Base-by-base conservation (phyloP, 352 stramenopile genomes). In the Globisporangium viniferum region DNA sequence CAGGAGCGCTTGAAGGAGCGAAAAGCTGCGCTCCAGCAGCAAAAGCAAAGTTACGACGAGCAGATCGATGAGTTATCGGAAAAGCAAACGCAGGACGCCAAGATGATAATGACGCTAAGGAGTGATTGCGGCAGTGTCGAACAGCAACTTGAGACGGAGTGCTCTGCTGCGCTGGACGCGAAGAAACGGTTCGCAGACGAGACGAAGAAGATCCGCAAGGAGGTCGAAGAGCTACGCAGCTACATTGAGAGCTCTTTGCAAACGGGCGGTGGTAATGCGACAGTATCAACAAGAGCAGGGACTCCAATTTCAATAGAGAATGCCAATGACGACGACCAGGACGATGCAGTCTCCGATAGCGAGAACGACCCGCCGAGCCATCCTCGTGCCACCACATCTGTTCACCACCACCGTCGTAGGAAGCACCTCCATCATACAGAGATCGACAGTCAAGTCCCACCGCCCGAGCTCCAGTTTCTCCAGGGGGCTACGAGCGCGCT, bases 1-100 rank as follows among this genome's bases (percentile, higher is more conserved):
- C 67, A 90, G 41, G 67, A 83, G n/a, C 69, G 81, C 22, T 72
- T 84, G 53, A 72, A 80, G n/a, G 74, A 90, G 22, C 71, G 70
- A 4, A 89, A 88, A 29, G 56, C 68, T n/a, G 68, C 68, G 5
- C 70, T 84, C n/a, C 73, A 82, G 39, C 67, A 87, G 27, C 78
- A 86, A 24, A 71, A 82, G 15, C 63, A 75, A 10, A 73, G 72
- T 4, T 59, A 73, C 35, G 58, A 74, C 2, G 60, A 70, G 12
- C 73, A 86, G 27, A 55, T 81, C 9, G 74, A 80, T 18, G 72
- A 86, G n/a, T 67, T 76, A 2, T 22, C 70, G 4, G 48, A 75
- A 6, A 75, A 75, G 20, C 83, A 79, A 31, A 77, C 74, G 18
- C 69, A 61, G 3, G 82, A 88, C 48, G 63, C 66, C 15, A 77